These are phyloP conservation scores for Calocybe gambosa DNA, from an alignment of 1,284 basidiomycete species.

Conservation along the genomic window DNA sequence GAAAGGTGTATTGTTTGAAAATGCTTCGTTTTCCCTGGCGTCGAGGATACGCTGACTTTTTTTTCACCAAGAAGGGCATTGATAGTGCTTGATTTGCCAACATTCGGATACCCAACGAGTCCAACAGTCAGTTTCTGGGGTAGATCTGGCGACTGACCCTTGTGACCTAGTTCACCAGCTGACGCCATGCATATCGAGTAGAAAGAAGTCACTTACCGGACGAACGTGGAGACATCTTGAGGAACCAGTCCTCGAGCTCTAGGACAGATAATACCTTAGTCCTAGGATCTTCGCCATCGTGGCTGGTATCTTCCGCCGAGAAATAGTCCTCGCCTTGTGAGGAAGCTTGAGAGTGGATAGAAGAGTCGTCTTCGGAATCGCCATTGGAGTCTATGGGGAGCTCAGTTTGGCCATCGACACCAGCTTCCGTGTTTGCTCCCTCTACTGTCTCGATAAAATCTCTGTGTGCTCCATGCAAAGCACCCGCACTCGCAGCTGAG, in stretches of 20 bases:
- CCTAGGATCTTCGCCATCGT: slow-evolving; percentile 57
- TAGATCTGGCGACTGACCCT: slow-evolving; percentile 52
- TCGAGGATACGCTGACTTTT: slow-evolving; percentile 96
- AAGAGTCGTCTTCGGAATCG: slow-evolving; percentile 18
- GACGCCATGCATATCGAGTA: background rate
- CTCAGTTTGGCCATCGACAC: slow-evolving; percentile 16
- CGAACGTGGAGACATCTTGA: slow-evolving; percentile 72
- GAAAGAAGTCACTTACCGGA: slow-evolving; percentile 40
- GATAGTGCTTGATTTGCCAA: slow-evolving; percentile 96
- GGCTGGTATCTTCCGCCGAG: slow-evolving; percentile 50
- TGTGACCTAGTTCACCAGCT: slow-evolving; percentile 48
- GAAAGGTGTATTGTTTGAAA: slow-evolving; percentile 98
- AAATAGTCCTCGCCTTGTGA: slow-evolving; percentile 35
- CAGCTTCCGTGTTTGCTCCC: slow-evolving; percentile 14
- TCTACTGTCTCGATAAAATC: slow-evolving; percentile 38
- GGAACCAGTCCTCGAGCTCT: slow-evolving; percentile 87
- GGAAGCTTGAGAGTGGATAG: slow-evolving; percentile 19
- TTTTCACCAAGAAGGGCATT: slow-evolving; percentile 95
- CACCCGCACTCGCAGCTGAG: slow-evolving; percentile 88
- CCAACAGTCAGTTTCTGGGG: slow-evolving; percentile 81
- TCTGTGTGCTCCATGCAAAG: slow-evolving; percentile 68
- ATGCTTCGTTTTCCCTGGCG: slow-evolving; percentile 98
- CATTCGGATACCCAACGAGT: slow-evolving; percentile 98
- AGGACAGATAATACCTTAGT: slow-evolving; percentile 81
- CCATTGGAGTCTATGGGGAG: slow-evolving; percentile 22